phyloP scores from a whole-genome alignment of 768 basidiomycete species.

The Lactarius psammicola region DNA sequence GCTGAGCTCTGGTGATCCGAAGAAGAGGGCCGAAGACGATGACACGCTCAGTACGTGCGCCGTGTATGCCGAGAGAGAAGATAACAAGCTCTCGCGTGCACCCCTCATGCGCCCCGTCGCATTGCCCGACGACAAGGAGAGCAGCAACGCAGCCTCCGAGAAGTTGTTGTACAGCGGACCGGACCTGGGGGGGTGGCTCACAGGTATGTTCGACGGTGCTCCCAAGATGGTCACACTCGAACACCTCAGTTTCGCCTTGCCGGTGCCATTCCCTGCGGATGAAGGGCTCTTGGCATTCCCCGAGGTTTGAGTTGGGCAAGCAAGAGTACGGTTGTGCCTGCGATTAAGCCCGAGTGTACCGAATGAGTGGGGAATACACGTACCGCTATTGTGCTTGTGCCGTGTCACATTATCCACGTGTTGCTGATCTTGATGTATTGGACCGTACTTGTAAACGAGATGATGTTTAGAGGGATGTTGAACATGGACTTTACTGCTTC shows the following conservation, averaged over 20 bases:
- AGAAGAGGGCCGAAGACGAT: background rate
- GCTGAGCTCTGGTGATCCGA: background rate
- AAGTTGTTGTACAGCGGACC: background rate
- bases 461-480: background rate
- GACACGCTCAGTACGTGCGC: background rate
- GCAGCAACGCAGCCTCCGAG: background rate
- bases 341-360: background rate
- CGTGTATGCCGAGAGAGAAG: background rate
- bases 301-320: background rate
- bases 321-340: background rate
- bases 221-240: background rate
- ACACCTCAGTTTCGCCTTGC: background rate
- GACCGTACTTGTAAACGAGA: too few species aligned
- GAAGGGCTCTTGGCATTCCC: background rate
- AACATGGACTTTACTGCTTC: background rate
- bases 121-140: background rate
- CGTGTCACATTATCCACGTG: background rate
- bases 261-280: constrained; percentile 1
- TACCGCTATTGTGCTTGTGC: background rate
- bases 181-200: constrained; percentile 4
- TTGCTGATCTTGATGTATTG: background rate
- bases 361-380: background rate
- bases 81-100: background rate
- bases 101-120: background rate
- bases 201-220: background rate